Conservation (phyloP, 164 flowering plant species). For the Berberis thunbergii region DNA sequence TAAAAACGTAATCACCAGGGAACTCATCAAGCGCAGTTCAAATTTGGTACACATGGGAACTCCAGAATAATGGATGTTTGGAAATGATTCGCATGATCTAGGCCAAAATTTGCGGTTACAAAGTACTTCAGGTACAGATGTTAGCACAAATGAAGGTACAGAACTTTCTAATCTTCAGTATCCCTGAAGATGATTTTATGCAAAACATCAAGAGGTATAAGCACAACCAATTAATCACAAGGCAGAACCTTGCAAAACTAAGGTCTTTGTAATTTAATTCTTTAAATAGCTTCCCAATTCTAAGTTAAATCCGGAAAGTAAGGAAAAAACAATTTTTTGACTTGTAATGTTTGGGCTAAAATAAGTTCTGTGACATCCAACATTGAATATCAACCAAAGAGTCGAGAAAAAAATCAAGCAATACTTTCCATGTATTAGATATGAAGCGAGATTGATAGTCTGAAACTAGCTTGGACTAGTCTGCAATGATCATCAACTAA, state of each 20-base stretch:
- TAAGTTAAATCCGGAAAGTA: neutral
- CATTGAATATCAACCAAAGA: too few relatives aligned
- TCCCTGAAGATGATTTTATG: slow-evolving; percentile 22
- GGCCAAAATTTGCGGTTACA: slow-evolving; percentile 11
- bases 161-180: slow-evolving; percentile 15
- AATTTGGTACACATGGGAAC: slow-evolving; percentile 4
- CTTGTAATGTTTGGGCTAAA: too few relatives aligned
- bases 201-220: slow-evolving; percentile 8
- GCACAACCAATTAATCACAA: neutral
- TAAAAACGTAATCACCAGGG: slow-evolving; percentile 5
- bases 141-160: slow-evolving; percentile 18
- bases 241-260: neutral
- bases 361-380: too few relatives aligned
- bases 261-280: neutral
- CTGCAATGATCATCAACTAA: neutral
- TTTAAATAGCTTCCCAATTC: neutral
- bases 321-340: too few relatives aligned
- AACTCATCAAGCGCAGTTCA: slow-evolving; percentile 8
- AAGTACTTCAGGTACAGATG: slow-evolving; percentile 14
- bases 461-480: neutral
- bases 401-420: too few relatives aligned
- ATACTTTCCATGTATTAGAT: too few relatives aligned
- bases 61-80: slow-evolving; percentile 15
- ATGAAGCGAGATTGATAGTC: neutral
- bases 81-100: slow-evolving; percentile 7